Conservation (phyloP, 2,329 filamentous ascomycete species). For the Dothistroma septosporum region DNA sequence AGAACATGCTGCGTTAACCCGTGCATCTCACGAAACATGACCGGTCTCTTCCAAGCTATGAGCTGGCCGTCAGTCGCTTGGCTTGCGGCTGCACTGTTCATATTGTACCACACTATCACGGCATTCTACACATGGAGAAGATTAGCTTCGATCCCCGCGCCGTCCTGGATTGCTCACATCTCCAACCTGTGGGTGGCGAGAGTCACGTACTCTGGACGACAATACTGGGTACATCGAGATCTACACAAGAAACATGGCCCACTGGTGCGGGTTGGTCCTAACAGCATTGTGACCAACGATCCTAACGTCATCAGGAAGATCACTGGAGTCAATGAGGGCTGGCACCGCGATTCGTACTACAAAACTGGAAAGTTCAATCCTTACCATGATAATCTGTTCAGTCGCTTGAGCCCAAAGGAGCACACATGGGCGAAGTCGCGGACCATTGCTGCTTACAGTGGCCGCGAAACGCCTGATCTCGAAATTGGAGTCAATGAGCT, state of each 20-base stretch:
- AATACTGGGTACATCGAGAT: constrained; percentile 3
- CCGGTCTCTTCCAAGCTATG: neutral
- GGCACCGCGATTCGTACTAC: constrained; percentile 4
- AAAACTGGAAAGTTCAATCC: constrained; percentile 6
- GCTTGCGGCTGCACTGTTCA: neutral
- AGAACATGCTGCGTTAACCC: neutral
- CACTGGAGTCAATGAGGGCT: neutral
- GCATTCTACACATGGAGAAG: neutral
- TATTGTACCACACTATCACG: neutral
- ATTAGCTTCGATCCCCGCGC: neutral
- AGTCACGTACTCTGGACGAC: neutral
- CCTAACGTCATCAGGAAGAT: constrained; percentile 1
- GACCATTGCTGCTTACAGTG: constrained; percentile 4
- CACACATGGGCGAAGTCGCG: constrained; percentile 3
- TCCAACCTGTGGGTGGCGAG: constrained; percentile 1
- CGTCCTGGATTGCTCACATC: constrained; percentile 1
- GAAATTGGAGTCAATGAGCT: constrained; percentile 4
- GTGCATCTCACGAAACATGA: neutral
- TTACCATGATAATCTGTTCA: constrained; percentile 6
- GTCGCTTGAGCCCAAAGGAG: constrained; percentile 2
- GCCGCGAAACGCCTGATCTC: neutral
- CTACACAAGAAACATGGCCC: constrained; percentile 4
- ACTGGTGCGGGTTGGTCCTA: neutral
- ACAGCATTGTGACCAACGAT: neutral
- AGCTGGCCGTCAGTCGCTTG: neutral